Conservation (phyloP, 2,329 filamentous ascomycete species). For the Aspergillus thermomutatus region DNA sequence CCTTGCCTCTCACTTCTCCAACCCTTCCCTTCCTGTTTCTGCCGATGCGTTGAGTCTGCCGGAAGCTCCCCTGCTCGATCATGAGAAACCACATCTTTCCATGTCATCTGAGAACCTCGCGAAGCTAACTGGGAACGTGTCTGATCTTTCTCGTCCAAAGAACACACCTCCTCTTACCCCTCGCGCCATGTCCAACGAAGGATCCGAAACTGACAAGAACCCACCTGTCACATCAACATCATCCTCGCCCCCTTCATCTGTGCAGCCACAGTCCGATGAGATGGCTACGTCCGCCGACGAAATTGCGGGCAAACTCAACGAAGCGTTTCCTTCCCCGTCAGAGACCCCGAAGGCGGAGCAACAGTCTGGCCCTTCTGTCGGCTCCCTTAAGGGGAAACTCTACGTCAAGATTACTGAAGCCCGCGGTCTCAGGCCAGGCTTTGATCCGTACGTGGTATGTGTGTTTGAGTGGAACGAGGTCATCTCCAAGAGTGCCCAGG, state of each 20-base stretch:
- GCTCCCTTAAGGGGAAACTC: slow-evolving; percentile 78
- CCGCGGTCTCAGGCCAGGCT: slow-evolving; percentile 73
- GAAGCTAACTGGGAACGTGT: slow-evolving; percentile 79
- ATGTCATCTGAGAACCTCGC: slow-evolving; percentile 43
- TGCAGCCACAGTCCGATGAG: slow-evolving; percentile 18
- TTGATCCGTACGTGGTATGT: slow-evolving; percentile 91
- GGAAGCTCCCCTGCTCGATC: slow-evolving; percentile 51
- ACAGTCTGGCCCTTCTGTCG: slow-evolving; percentile 58
- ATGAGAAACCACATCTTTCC: slow-evolving; percentile 40
- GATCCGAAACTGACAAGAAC: slow-evolving; percentile 33
- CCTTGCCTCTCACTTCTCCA: slow-evolving; percentile 66
- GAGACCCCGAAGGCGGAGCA: slow-evolving; percentile 16
- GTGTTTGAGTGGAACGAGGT: slow-evolving; percentile 97
- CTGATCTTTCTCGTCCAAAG: slow-evolving; percentile 64
- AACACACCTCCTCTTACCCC: slow-evolving; percentile 89
- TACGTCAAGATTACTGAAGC: slow-evolving; percentile 86
- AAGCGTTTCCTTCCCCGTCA: slow-evolving; percentile 31
- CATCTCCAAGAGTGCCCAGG: slow-evolving; percentile 80
- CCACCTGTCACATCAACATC: slow-evolving; percentile 23
- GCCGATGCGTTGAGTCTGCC: slow-evolving; percentile 45
- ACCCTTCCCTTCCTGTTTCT: slow-evolving; percentile 56
- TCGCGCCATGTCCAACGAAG: slow-evolving; percentile 73
- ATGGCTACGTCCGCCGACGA: slow-evolving; percentile 31
- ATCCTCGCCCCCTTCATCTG: slow-evolving; percentile 19
- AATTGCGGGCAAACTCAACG: slow-evolving; percentile 35